Evolutionary conservation across 192 early-diverging fungal species (phyloP), one percentile per base, ranked within the genome.

Genomic region (Backusella morwellensis): DNA sequence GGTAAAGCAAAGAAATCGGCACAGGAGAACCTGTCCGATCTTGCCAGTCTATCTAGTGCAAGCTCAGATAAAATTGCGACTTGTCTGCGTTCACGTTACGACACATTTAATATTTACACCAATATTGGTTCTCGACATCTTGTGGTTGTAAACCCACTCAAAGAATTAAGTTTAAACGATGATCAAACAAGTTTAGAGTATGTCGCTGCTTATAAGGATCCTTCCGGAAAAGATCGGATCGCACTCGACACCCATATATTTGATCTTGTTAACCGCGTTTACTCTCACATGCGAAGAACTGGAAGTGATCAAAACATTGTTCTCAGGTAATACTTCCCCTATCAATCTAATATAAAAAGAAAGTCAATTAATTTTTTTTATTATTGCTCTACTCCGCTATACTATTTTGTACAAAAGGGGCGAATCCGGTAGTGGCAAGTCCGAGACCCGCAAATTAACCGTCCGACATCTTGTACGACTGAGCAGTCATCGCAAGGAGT

Each of bases 391-490:
- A 63, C 56, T 42, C 66, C 38, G 9, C 38, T 71, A 6, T 50
- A 50, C 56, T 1, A 21, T 74, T 36, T 56, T 56, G 35, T 63
- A 35, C 73, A 26, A 41, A 41, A 95, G 95, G 70, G 97, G 97
- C 47, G 90, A 94, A 70, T 88, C 89, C 38, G 97, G 96, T 35
- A 90, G 90, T 41, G 96, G 97, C 68, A 98, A 98, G 76, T 87
- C 95, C 1, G 88, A 89, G 47, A 84, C 89, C 6, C 87, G 90
- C n/a, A 83, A 86, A 11, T 91, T 93, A 70, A 83, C 96, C 50
- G 82, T 90, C n/a, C 85, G 90, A 71, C 92, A 96, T 71, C 88
- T 98, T n/a, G 91, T 91, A 76, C 87, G 92, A 70, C 86, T 97
- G 34, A 88, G 92, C 68, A 91, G 90, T 38, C 86, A 93, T 71